Conservation (phyloP, 2,329 filamentous ascomycete genomes). For the Uncinocarpus reesii region DNA sequence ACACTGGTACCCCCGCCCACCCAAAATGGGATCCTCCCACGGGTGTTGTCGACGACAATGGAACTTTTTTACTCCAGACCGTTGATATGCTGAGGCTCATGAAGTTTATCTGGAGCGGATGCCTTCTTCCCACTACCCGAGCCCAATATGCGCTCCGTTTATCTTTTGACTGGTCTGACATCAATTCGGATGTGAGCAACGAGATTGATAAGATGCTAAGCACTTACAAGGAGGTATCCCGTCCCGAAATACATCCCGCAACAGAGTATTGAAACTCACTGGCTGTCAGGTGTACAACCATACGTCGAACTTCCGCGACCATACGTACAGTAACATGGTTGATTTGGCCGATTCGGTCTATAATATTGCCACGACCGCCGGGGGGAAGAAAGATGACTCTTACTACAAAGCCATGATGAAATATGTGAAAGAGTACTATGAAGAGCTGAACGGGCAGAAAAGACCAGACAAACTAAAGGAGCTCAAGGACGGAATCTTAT, state of each 20-base stretch:
- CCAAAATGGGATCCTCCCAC: too few relatives aligned
- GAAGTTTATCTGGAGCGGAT: conserved; percentile 2
- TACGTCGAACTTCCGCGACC: not conserved
- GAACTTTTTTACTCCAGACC: too few relatives aligned
- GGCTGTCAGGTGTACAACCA: not conserved
- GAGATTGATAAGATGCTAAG: not conserved
- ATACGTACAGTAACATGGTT: not conserved
- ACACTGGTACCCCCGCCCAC: too few relatives aligned
- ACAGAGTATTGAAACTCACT: not conserved
- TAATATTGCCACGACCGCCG: not conserved
- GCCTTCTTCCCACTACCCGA: not conserved
- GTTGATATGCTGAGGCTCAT: not conserved
- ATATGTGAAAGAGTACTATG: not conserved
- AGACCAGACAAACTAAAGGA: not conserved
- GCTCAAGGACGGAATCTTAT: not conserved
- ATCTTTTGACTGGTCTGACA: not conserved
- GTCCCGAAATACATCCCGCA: not conserved
- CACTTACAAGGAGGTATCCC: not conserved
- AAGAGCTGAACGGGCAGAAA: not conserved
- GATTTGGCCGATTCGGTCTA: not conserved
- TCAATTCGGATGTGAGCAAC: not conserved
- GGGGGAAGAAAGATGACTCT: not conserved
- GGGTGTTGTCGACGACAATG: too few relatives aligned
- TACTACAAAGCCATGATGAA: not conserved
- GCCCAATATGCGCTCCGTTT: not conserved